phyloP scores from a whole-genome alignment of 352 stramenopile genomes.

The Phytophthora agathidicida region DNA sequence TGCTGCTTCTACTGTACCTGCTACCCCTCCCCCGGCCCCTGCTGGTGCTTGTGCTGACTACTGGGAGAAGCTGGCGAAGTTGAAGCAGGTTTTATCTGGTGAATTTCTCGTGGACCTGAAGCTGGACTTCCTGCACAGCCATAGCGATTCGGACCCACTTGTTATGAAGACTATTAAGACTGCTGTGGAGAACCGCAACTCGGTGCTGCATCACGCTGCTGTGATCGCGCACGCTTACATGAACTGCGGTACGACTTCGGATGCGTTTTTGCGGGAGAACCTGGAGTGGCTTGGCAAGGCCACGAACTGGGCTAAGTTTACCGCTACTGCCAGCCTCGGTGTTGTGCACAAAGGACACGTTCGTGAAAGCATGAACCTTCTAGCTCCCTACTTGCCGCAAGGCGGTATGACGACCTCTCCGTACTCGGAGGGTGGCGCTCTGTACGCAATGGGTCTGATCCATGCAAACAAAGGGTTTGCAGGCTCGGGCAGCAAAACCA shows the following conservation, averaged over 20 bases:
- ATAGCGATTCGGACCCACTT: slow-evolving; percentile 91
- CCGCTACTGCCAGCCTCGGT: slow-evolving; percentile 96
- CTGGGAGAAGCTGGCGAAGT: slow-evolving; percentile 81
- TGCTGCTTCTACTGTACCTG: slow-evolving; percentile 40
- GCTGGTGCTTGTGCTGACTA: slow-evolving; percentile 73
- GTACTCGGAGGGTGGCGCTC: slow-evolving; percentile 97
- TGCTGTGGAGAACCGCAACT: slow-evolving; percentile 95
- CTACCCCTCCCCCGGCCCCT: slow-evolving; percentile 41
- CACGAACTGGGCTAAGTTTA: slow-evolving; percentile 99
- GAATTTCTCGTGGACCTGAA: slow-evolving; percentile 94
- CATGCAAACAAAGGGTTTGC: slow-evolving; percentile 96
- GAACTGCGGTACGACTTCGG: slow-evolving; percentile 97
- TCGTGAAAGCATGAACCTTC: slow-evolving; percentile 97
- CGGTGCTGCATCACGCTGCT: slow-evolving; percentile 97
- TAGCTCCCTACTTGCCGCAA: slow-evolving; percentile 97
- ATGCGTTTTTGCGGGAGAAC: slow-evolving; percentile 98
- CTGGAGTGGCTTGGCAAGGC: slow-evolving; percentile 99
- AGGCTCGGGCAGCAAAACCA: slow-evolving; percentile 81
- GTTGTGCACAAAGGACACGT: slow-evolving; percentile 99
- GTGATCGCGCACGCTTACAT: slow-evolving; percentile 98
- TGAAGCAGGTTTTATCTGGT: slow-evolving; percentile 87
- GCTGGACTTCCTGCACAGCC: slow-evolving; percentile 93
- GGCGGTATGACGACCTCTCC: slow-evolving; percentile 88
- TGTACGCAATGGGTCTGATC: slow-evolving; percentile 99
- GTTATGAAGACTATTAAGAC: slow-evolving; percentile 96